Evolutionary conservation across 257 asterid species (phyloP), one percentile per base, ranked within the genome.

Genomic region (Jacaranda copaia): DNA sequence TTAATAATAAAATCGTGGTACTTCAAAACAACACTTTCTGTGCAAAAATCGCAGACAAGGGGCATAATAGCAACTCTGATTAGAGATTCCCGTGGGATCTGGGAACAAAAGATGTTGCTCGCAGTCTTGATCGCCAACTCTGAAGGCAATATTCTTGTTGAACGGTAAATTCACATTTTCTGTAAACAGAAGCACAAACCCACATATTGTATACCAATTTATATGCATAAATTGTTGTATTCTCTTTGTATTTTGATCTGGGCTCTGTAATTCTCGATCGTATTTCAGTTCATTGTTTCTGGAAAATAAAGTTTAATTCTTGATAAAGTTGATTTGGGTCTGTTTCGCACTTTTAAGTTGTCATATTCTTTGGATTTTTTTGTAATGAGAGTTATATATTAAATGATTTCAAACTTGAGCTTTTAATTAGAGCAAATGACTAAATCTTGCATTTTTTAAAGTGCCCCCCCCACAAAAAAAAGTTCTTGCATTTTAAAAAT

Each of bases 91-190:
- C 49, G 72, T 60, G 12, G 43, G 46, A 39, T 58, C 61, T 60
- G 12, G 43, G 46, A 39, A 64, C 61, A 35, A 82, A 25, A 85
- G 25, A 91, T 94, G 97, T 84, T 94, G 81, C 92, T 92, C 72
- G 98, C 98, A 19, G 91, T 91, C 39, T 80, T 92, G 87, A 86
- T 92, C 74, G 96, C 98, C 79, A 93, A 93, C 42, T 95, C 96
- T 76, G 97, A 92, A 77, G 99, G 99, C 65, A 93, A 94, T 74
- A 89, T 95, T 84, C 99, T 95, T 68, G 96, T 93, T 43, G 96
- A 95, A 84, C 96, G 98, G 98, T 95, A 85, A 68, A 5, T 0
- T 53, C 35, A 5, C 9, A 42, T 25, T 60, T 36, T 63, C 70
- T 13, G 52, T 19, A 62, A 19, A 2, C 20, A 15, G 35, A 20